phyloP scores from a whole-genome alignment of 2,329 filamentous ascomycete genomes.

The Clathrospora elynae region DNA sequence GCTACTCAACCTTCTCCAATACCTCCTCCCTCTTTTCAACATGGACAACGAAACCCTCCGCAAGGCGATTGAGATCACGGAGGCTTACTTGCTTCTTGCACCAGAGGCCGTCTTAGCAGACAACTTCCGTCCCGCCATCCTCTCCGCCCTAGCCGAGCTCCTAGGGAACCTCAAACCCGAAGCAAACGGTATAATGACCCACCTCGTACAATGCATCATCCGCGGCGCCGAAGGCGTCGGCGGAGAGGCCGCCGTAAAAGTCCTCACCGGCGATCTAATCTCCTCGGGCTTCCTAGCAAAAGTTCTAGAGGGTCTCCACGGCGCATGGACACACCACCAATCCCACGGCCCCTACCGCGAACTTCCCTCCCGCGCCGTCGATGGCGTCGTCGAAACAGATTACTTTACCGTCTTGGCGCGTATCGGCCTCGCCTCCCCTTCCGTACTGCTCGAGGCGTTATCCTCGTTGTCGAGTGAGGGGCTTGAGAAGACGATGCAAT shows the following conservation, averaged over 20 bases:
- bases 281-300: conserved; percentile 63
- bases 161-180: conserved; percentile 56
- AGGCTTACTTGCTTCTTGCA: conserved; percentile 56
- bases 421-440: conserved; percentile 73
- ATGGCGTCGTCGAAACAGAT: conserved; percentile 77
- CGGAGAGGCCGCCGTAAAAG: conserved; percentile 57
- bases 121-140: conserved; percentile 47
- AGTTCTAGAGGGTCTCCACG: conserved; percentile 53
- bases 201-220: conserved; percentile 55
- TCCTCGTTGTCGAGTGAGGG: conserved; percentile 41
- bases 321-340: conserved; percentile 64
- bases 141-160: conserved; percentile 50
- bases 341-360: conserved; percentile 74
- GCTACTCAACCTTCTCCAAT: conserved; percentile 50
- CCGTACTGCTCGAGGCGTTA: conserved; percentile 65
- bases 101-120: conserved; percentile 54
- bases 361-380: conserved; percentile 69
- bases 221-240: conserved; percentile 58
- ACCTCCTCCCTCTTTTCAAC: conserved; percentile 55
- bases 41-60: conserved; percentile 56
- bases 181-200: conserved; percentile 54
- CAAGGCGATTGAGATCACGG: conserved; percentile 56
- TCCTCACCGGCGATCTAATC: conserved; percentile 60
- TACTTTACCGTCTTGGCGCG: conserved; percentile 84
- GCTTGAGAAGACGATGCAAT: conserved; percentile 48